Evolutionary conservation across 1,284 basidiomycete genomes (phyloP).

Genomic region (Pholiota adiposa): DNA sequence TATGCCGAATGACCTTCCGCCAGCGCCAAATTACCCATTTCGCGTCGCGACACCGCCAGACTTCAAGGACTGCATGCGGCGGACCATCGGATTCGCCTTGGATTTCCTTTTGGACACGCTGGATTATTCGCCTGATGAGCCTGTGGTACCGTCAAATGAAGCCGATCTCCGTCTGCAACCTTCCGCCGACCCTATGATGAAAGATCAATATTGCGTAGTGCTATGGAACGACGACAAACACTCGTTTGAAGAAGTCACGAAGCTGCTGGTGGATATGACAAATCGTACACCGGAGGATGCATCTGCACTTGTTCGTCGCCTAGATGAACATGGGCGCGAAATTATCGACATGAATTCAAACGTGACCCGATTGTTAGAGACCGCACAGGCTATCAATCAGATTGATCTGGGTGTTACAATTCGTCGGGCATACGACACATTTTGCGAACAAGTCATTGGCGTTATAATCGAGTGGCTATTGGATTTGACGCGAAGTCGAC

Average conservation of each 20-base stretch:
- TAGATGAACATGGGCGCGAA: constrained; percentile 88
- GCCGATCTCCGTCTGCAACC: constrained; percentile 74
- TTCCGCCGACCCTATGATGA: constrained; percentile 74
- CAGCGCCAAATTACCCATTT: constrained; percentile 61
- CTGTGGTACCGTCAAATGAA: constrained; percentile 68
- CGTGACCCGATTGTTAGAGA: constrained; percentile 72
- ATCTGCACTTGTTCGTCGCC: constrained; percentile 61
- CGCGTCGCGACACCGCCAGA: constrained; percentile 62
- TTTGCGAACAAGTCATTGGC: constrained; percentile 85
- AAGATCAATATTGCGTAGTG: constrained; percentile 84
- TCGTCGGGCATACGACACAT: constrained; percentile 86
- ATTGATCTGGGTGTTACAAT: constrained; percentile 95
- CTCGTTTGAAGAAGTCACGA: constrained; percentile 88
- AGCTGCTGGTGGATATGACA: constrained; percentile 75
- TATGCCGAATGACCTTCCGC: constrained; percentile 53
- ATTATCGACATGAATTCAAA: constrained; percentile 82
- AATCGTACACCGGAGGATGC: constrained; percentile 68
- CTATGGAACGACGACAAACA: constrained; percentile 99
- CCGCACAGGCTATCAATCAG: constrained; percentile 80
- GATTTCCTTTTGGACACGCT: constrained; percentile 86
- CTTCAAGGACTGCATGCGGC: constrained; percentile 72
- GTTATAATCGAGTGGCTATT: constrained; percentile 87
- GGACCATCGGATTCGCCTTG: constrained; percentile 58
- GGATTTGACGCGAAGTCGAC: constrained; percentile 76
- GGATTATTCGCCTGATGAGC: constrained; percentile 85